phyloP scores from a whole-genome alignment of 306 rosid genomes.

The Ormosia emarginata region DNA sequence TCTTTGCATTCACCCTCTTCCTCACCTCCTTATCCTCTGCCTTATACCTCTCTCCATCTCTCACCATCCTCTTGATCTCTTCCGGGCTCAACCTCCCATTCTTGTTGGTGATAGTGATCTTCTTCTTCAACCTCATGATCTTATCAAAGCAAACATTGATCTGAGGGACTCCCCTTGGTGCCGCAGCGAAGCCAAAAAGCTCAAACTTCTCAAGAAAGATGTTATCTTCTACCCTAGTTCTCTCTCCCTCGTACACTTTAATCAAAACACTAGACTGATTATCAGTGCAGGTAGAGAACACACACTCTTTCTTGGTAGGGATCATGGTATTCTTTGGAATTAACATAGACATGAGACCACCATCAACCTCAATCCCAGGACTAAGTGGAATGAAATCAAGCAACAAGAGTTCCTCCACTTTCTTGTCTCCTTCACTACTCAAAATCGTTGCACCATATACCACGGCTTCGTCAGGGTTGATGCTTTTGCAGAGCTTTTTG shows the following conservation, averaged over 20 bases:
- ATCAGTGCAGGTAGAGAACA: slow-evolving; percentile 15
- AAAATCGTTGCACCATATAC: slow-evolving; percentile 42
- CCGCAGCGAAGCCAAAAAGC: not conserved
- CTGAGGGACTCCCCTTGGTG: slow-evolving; percentile 8
- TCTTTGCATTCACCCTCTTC: slow-evolving; percentile 34
- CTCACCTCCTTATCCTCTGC: slow-evolving; percentile 29
- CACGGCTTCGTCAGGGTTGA: slow-evolving; percentile 45
- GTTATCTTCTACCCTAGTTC: slow-evolving; percentile 19
- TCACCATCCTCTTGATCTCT: slow-evolving; percentile 39
- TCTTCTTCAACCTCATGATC: slow-evolving; percentile 11
- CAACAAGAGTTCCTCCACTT: slow-evolving; percentile 27
- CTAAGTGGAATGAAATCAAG: slow-evolving; percentile 39
- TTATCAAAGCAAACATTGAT: slow-evolving; percentile 33
- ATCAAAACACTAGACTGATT: slow-evolving; percentile 6
- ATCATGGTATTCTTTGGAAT: slow-evolving; percentile 36
- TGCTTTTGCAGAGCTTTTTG: slow-evolving; percentile 43
- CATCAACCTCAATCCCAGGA: slow-evolving; percentile 27
- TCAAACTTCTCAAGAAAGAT: slow-evolving; percentile 30
- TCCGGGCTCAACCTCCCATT: slow-evolving; percentile 32
- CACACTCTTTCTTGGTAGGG: slow-evolving; percentile 31
- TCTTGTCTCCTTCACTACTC: slow-evolving; percentile 25
- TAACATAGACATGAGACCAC: slow-evolving; percentile 33
- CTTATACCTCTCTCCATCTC: slow-evolving; percentile 28
- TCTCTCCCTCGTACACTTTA: slow-evolving; percentile 39
- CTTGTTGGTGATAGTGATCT: slow-evolving; percentile 32